phyloP scores from a whole-genome alignment of 1,284 basidiomycete genomes.

The Tylopilus sp. region DNA sequence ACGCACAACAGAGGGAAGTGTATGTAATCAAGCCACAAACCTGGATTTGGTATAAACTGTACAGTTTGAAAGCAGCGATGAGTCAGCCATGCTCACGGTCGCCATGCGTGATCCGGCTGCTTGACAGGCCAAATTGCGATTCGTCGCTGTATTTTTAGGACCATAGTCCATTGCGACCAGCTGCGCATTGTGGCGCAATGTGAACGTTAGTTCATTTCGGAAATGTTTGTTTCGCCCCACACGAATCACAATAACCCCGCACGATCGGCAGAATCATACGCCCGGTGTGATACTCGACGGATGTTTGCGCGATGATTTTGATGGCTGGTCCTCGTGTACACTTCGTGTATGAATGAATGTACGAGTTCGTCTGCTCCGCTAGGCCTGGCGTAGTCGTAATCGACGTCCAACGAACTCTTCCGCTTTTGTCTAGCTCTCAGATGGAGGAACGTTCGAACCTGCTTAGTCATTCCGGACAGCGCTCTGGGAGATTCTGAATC shows the following conservation, averaged over 20 bases:
- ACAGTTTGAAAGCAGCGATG: slow-evolving; percentile 16
- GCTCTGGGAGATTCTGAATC: slow-evolving; percentile 4
- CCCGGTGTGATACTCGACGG: not conserved
- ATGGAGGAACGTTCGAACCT: not conserved
- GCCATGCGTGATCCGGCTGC: slow-evolving; percentile 6
- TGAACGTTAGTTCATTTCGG: slow-evolving; percentile 8
- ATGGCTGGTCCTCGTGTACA: slow-evolving; percentile 9
- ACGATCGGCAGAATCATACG: not conserved
- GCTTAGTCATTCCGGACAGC: slow-evolving; percentile 25
- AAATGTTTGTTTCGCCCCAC: slow-evolving; percentile 1
- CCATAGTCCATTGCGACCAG: slow-evolving; percentile 1
- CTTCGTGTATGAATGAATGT: not conserved
- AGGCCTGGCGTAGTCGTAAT: not conserved
- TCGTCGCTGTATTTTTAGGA: slow-evolving; percentile 22
- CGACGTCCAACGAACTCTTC: too few relatives aligned
- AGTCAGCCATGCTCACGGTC: not conserved
- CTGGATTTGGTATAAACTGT: slow-evolving; percentile 20
- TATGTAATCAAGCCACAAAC: slow-evolving; percentile 29
- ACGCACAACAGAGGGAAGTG: too few relatives aligned
- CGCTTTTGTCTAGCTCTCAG: not conserved
- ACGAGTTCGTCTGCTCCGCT: too few relatives aligned
- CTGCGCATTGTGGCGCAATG: slow-evolving; percentile 1
- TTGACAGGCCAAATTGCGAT: slow-evolving; percentile 22
- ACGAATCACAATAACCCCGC: slow-evolving; percentile 17
- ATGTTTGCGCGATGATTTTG: not conserved